Conservation (phyloP, 768 basidiomycete species). For the Tulasnella sp. region DNA sequence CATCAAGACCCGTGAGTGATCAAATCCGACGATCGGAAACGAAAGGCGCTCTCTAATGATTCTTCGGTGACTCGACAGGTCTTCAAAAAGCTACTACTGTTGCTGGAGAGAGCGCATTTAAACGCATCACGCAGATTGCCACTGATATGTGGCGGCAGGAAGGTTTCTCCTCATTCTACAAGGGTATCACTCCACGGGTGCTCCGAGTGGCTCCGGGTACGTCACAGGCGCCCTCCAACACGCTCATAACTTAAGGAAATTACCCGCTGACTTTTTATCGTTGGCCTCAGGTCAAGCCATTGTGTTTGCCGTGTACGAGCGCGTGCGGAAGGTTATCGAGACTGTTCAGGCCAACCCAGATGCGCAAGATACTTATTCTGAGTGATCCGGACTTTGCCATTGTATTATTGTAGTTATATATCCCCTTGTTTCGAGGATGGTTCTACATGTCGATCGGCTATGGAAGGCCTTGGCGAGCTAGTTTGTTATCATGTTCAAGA, state of each 20-base stretch:
- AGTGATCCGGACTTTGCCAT: constrained; percentile 30
- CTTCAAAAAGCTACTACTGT: constrained; percentile 72
- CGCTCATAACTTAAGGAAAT: background rate
- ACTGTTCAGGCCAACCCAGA: constrained; percentile 45
- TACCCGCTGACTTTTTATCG: background rate
- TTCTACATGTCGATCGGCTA: background rate
- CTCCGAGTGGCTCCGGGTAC: constrained; percentile 88
- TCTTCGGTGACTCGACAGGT: constrained; percentile 34
- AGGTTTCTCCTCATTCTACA: constrained; percentile 87
- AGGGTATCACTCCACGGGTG: constrained; percentile 95
- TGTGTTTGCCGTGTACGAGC: constrained; percentile 95
- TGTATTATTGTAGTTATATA: constrained; percentile 4
- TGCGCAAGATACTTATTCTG: constrained; percentile 57
- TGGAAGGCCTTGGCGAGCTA: too few relatives aligned
- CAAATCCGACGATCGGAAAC: background rate
- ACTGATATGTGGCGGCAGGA: constrained; percentile 90
- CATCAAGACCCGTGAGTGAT: constrained; percentile 80
- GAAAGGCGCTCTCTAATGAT: background rate
- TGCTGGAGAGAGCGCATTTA: constrained; percentile 65
- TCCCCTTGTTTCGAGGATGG: background rate
- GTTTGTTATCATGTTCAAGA: too few relatives aligned
- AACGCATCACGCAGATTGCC: constrained; percentile 71
- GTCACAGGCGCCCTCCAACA: background rate
- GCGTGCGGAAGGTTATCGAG: constrained; percentile 69
- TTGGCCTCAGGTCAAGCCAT: constrained; percentile 51